These are phyloP conservation scores for Colletotrichum incanum DNA, from an alignment of 2,329 filamentous ascomycete species.

Conservation along the genomic window DNA sequence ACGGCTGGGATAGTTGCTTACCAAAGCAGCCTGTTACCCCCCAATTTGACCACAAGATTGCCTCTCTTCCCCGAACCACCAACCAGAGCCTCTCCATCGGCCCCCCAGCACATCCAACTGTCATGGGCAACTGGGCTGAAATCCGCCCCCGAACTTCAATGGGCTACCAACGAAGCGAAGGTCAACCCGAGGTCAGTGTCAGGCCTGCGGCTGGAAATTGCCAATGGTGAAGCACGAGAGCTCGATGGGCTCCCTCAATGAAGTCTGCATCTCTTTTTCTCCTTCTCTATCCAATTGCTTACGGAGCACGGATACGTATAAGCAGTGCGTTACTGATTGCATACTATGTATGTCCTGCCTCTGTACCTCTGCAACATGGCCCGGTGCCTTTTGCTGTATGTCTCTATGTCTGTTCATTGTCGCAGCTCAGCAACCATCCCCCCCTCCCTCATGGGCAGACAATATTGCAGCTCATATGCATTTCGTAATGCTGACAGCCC, in stretches of 20 bases:
- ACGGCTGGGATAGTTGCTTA: constrained; percentile 4
- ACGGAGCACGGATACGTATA: too few relatives aligned
- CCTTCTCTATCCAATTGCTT: background rate
- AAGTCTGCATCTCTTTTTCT: background rate
- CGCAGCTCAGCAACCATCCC: background rate
- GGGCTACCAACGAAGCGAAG: background rate
- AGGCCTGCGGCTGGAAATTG: constrained; percentile 1
- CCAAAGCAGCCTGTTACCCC: constrained; percentile 25
- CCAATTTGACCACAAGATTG: constrained; percentile 12
- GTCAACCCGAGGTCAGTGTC: constrained; percentile 3
- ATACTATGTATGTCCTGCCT: background rate
- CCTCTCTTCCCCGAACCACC: constrained; percentile 11
- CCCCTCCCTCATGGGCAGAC: background rate
- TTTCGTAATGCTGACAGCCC: constrained; percentile 19
- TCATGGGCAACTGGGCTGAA: constrained; percentile 2
- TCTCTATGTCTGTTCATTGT: background rate
- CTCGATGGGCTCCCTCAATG: background rate
- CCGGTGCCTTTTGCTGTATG: too few relatives aligned
- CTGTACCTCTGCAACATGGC: too few relatives aligned
- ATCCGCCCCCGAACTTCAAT: background rate
- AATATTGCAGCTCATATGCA: background rate
- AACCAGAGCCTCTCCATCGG: background rate
- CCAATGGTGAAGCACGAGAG: background rate
- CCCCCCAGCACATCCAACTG: background rate
- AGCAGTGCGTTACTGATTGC: background rate